Evolutionary conservation across 768 basidiomycete species (phyloP).

Genomic region (Serendipita sp.): DNA sequence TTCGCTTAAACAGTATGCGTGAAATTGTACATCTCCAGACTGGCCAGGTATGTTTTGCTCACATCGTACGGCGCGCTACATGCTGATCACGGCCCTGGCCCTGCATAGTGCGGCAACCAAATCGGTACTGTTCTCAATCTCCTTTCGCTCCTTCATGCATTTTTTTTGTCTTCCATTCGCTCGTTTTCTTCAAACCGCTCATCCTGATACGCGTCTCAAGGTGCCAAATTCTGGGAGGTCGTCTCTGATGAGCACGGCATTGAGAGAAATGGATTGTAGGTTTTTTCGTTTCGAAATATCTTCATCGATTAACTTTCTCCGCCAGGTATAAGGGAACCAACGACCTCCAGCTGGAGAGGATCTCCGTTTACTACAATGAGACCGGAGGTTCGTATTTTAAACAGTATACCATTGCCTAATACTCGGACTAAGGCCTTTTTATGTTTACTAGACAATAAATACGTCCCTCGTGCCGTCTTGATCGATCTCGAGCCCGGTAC

Average conservation of each 20-base stretch:
- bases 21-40: conserved; percentile 99
- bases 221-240: conserved; percentile 96
- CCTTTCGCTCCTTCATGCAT: not conserved
- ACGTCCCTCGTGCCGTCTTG: conserved; percentile 94
- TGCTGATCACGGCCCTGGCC: not conserved
- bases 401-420: not conserved
- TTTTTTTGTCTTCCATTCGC: conserved; percentile 1
- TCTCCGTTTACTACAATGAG: conserved; percentile 98
- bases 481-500: conserved; percentile 97
- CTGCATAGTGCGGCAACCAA: conserved; percentile 87
- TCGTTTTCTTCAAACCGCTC: conserved; percentile 14
- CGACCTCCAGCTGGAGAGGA: conserved; percentile 92
- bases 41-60: conserved; percentile 57
- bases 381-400: conserved; percentile 34
- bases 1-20: conserved; percentile 57
- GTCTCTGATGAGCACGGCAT: conserved; percentile 98
- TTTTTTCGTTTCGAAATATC: not conserved
- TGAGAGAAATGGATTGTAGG: conserved; percentile 61
- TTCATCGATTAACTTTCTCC: not conserved
- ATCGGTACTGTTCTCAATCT: conserved; percentile 52
- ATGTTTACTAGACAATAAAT: conserved; percentile 49
- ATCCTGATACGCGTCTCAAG: conserved; percentile 24
- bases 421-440: not conserved
- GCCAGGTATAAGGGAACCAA: conserved; percentile 69
- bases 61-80: not conserved